Base-by-base conservation (phyloP, 805 yeast species). In the Candida gorgasii region DNA sequence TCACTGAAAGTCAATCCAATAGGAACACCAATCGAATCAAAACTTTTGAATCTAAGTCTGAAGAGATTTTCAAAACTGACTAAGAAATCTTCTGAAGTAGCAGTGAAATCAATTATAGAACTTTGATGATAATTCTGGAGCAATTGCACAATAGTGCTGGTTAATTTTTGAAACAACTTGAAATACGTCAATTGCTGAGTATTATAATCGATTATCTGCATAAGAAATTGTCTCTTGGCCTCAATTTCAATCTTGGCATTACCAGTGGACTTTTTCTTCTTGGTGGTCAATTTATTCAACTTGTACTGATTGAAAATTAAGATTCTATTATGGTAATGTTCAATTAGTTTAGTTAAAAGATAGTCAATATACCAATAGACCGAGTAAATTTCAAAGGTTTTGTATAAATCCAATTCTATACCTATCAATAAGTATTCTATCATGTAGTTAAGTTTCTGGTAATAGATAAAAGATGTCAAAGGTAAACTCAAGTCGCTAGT, bases 341-440 rank as follows among this genome's bases (percentile, higher is more conserved):
- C 70, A 5, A 64, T 48, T 12, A 67, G 48, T 8, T 58, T 48
- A 18, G 64, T 65, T 1, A 73, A 52, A 30, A 88, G 61, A 52
- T 76, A 75, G 27, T 76, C 70, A 0, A 74, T 69, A 55, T 81
- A 82, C 89, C 92, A 87, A 57, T 79, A 84, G 63, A 85, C 79
- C 19, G 78, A 62, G 42, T 75, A 73, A 42, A 73, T 66, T 58
- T 92, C 98, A 72, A 84, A 84, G 9, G 75, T 73, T 50, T 80
- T 79, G 58, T 85, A 87, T 11, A 89, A 60, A 17, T 86, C 86
- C 29, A 86, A 70, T 51, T 86, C 92, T 50, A 89, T 78, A 1
- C 96, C 93, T 44, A 80, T 75, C 22, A 88, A 61, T 1, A 79
- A 76, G n/a, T 82, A 79, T 55, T 86, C 84, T 12, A 79, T 52